Conservation (phyloP, 2,329 filamentous ascomycete genomes). For the Diaporthe citriasiana region DNA sequence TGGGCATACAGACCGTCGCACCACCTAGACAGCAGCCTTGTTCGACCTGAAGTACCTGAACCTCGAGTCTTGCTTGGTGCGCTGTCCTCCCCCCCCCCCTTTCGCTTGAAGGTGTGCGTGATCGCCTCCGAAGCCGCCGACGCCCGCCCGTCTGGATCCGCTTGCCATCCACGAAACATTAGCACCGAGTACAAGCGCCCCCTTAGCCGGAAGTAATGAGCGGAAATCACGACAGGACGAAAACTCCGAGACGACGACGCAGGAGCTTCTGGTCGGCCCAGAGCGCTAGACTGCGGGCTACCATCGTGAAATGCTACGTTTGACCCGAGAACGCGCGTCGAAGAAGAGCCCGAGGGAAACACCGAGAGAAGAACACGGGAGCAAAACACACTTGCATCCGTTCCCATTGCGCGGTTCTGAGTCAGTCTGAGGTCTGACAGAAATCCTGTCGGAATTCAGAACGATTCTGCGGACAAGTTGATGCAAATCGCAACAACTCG, state of each 20-base stretch:
- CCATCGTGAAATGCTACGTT: not conserved
- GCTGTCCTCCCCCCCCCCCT: no score
- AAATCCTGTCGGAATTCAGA: not conserved
- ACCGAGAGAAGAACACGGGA: not conserved
- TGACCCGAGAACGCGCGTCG: not conserved
- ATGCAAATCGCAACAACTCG: not conserved
- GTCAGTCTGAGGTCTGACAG: not conserved
- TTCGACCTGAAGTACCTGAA: not conserved
- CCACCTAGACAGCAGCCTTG: constrained; percentile 1
- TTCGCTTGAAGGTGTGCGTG: not conserved
- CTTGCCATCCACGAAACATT: not conserved
- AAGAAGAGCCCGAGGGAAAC: not conserved
- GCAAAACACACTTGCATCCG: not conserved
- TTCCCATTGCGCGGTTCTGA: not conserved
- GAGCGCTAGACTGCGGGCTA: not conserved
- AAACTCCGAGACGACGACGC: not conserved
- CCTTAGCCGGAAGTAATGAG: not conserved
- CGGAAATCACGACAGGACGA: not conserved
- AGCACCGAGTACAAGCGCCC: not conserved
- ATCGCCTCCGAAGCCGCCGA: not conserved
- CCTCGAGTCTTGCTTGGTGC: not conserved
- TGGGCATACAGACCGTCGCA: not conserved
- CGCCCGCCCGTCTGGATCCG: not conserved
- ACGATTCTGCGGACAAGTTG: not conserved
- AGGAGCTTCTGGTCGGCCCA: not conserved